Evolutionary conservation across 805 yeast genomes (phyloP), one percentile per base, ranked within the genome.

Genomic region (Hanseniaspora occidentalis): DNA sequence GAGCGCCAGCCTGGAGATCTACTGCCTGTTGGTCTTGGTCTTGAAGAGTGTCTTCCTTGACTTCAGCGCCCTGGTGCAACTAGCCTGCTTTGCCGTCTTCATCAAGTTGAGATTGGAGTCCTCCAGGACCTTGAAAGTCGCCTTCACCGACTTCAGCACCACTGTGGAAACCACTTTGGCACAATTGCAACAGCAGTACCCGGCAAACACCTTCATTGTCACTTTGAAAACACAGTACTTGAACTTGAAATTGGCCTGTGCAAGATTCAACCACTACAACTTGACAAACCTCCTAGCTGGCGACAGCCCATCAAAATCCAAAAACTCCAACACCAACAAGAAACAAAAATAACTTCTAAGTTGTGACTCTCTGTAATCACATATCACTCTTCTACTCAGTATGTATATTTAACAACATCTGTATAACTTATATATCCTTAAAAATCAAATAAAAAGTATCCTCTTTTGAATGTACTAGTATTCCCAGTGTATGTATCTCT

Each of bases 1-100:
- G 33, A 79, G 82, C 14, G 77, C 85, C n/a, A 61, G 64, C 43
- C 56, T 71, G 35, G 89, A 82, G 56, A 51, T 77, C 22, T 42
- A 60, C 34, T 53, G 64, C 8, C 57, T 71, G 39, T 48, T 57
- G 3, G 19, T 36, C 3, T 36, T 40, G 18, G 16, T 36, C 3
- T 14, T 40, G 17, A 31, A 25, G 4, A 33, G 34, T 11, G n/a
- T 40, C 13, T 16, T 37, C 10, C 36, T 40, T 22, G 22, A 27
- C 19, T 34, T 25, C 11, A 34, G n/a, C 11, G 34, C 41, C 9
- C 20, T 35, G 26, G 31, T 40, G 8, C 43, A 40, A 16, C 16
- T 29, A 8, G 33, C 8, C 3, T n/a, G 18, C 13, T 29, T n/a
- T n/a, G 18, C 18, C 33, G 10, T 29, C 8, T 29, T 29, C 18